Base-by-base conservation (phyloP, 768 basidiomycete species). In the Roridomyces roridus region DNA sequence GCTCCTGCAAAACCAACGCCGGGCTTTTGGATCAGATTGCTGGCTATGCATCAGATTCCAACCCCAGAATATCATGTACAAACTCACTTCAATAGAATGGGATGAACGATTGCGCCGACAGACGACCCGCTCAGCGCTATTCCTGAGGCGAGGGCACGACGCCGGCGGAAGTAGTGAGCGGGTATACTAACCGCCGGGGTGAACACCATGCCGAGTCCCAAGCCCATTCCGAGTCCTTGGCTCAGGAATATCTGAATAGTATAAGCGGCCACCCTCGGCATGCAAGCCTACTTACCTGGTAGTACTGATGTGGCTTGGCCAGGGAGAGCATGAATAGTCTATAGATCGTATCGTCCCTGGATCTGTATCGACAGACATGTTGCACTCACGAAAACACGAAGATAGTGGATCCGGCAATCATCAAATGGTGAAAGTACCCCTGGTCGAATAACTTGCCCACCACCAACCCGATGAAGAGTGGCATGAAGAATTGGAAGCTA, bases 91-190 rank as follows among this genome's bases (percentile, higher is more conserved):
- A 67, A 57, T 63, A 71, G 64, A 42, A 72, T 70, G 12, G 70
- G 70, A 47, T 58, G 66, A 8, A 71, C 44, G 6, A 70, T 57
- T 17, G 65, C 70, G 15, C 69, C 70, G 26, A 62, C 47, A 35
- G 47, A 49, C 28, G 66, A 65, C 36, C 80, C 79, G 21, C 70
- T 68, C 0, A 73, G 68, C 26, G 73, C 71, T 46, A 82, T 62
- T 11, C 80, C 77, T 67, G 79, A 77, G 15, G 79, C 77, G 5
- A 76, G 48, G 6, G 77, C 65, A 34, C 80, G 69, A 14, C 69
- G 67, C 46, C 66, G 67, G n/a, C 64, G 47, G 45, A 81, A 81
- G 66, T 79, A 77, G 31, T 78, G 77, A 8, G 75, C 72, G 17
- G 76, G 50, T 41, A 79, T 70, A 1, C 74, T 72, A 11, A 80